Evolutionary conservation across 164 flowering plant species (phyloP).

Genomic region (Piper longum): DNA sequence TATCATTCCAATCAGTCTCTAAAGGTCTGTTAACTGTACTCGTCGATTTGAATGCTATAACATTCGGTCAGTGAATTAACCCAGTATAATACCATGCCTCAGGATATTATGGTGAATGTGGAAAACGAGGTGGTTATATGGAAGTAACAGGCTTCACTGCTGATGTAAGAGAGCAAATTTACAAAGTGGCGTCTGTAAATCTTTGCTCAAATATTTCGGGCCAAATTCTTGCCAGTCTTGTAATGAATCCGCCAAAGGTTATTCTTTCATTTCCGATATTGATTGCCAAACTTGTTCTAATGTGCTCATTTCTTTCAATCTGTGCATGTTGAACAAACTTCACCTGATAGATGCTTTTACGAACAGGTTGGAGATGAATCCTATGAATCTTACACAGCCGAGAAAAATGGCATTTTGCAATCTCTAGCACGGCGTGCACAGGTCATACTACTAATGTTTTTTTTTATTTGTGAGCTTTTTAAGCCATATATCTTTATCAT

Average conservation of each 20-base stretch:
- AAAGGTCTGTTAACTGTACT: slow-evolving; percentile 39
- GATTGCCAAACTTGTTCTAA: neutral
- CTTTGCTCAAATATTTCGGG: slow-evolving; percentile 95
- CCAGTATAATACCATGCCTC: neutral
- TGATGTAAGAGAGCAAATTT: slow-evolving; percentile 80
- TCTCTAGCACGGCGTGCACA: slow-evolving; percentile 90
- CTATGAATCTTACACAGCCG: slow-evolving; percentile 66
- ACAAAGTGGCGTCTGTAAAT: slow-evolving; percentile 94
- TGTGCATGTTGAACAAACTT: neutral
- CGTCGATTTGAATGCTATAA: neutral
- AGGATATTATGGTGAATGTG: slow-evolving; percentile 97
- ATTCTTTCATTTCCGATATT: neutral
- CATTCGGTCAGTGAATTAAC: neutral
- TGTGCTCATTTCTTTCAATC: neutral
- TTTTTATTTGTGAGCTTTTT: neutral
- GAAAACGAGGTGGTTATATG: slow-evolving; percentile 99
- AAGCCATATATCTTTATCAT: neutral
- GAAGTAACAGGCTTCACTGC: slow-evolving; percentile 85
- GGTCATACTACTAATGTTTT: slow-evolving; percentile 24
- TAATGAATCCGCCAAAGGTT: slow-evolving; percentile 98
- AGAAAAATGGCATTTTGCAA: slow-evolving; percentile 71
- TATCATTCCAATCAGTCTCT: slow-evolving; percentile 93
- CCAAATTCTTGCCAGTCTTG: slow-evolving; percentile 95
- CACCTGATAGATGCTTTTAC: neutral
- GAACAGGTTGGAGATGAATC: slow-evolving; percentile 94